A percentile compares a stretch with the other conserved stretches of the same genome.
These are phyloP conservation scores for Hypomontagnella submonticulosa DNA, from an alignment of 495 filamentous ascomycete species.

Conservation along the genomic window DNA sequence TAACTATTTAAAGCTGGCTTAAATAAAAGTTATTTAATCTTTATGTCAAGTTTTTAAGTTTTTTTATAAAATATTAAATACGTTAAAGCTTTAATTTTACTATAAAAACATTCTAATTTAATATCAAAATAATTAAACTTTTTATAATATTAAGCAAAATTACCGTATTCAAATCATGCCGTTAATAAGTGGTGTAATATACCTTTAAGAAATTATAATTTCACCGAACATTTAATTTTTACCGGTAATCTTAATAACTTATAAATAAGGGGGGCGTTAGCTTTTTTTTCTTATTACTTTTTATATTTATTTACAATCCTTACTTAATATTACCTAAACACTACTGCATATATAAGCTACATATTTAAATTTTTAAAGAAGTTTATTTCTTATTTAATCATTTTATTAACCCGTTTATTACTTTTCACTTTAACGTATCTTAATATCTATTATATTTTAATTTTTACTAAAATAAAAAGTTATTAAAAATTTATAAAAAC, in stretches of 20 bases:
- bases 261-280: background rate
- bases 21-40: background rate
- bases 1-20: background rate
- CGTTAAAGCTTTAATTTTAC: background rate
- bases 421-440: background rate
- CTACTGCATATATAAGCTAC: background rate
- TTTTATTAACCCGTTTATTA: background rate
- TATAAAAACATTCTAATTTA: background rate
- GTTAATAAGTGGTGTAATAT: background rate
- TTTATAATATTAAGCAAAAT: background rate
- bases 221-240: background rate
- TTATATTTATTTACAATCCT: background rate
- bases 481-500: slow-evolving; percentile 5
- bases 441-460: background rate
- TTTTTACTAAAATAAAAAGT: background rate
- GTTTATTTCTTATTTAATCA: background rate
- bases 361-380: background rate
- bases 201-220: background rate
- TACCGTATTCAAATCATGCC: background rate
- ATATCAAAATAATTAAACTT: background rate
- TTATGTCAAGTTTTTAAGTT: background rate
- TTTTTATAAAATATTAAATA: background rate
- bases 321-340: background rate
- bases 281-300: background rate
- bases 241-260: background rate